Percentiles rank a stretch among this genome's conserved stretches.
Conservation (phyloP, 441 rosid genomes). For the Pelargonium myrrhifolium region DNA sequence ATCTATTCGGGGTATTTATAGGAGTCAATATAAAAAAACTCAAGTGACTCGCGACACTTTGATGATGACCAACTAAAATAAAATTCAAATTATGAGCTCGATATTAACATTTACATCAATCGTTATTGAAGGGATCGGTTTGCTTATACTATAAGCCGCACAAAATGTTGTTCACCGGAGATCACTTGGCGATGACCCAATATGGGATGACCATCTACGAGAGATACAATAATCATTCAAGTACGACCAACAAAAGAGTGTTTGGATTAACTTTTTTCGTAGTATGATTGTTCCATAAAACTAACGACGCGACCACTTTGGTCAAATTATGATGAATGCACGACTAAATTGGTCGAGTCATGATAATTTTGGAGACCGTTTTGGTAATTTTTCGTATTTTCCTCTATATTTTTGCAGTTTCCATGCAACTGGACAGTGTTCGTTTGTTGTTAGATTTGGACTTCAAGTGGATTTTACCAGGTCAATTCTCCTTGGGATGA, state of each 20-base stretch:
- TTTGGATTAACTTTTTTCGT: no score
- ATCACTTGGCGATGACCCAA: conserved; percentile 12
- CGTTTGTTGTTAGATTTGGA: conserved; percentile 11
- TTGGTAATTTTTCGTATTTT: background rate
- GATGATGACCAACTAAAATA: no score
- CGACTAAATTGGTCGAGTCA: background rate
- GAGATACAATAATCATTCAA: conserved; percentile 13
- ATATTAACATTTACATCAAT: background rate
- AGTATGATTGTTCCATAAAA: no score
- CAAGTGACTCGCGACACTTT: no score
- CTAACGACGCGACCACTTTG: no score
- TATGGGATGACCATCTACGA: conserved; percentile 15
- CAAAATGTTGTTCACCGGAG: conserved; percentile 17
- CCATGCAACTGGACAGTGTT: conserved; percentile 14
- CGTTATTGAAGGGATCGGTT: conserved; percentile 14
- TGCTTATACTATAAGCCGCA: conserved; percentile 16
- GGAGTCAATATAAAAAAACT: no score
- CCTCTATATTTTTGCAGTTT: conserved; percentile 11
- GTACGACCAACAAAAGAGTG: background rate
- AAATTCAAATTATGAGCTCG: no score
- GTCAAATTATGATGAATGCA: no score
- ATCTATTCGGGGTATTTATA: no score
- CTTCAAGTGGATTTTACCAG: conserved; percentile 21
- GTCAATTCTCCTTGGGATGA: no score
- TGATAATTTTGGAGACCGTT: background rate